Base-by-base conservation (phyloP, 2,329 filamentous ascomycete genomes). In the Fusarium nematophilum region DNA sequence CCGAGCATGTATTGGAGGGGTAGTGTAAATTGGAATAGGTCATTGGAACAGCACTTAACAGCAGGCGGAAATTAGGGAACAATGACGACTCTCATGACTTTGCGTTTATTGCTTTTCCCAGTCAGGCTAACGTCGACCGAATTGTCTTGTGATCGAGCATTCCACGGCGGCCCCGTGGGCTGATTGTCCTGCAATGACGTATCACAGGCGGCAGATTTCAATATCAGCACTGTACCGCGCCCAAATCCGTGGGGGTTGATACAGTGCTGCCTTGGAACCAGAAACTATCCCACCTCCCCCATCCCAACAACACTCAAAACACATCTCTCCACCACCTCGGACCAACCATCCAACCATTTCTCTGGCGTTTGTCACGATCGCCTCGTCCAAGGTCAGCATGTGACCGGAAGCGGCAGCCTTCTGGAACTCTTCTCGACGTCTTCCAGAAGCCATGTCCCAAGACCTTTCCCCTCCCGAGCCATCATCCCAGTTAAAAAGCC, bases 301-400 rank as follows among this genome's bases (percentile, higher is more conserved):
- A 36, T 47, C 51, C 55, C 52, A 57, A 48, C 59, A 54, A 55
- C 39, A 46, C 53, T 45, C 34, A 60, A 50, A 49, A 38, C 30
- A 30, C 44, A 31, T 48, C 47, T 46, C 38, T 46, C 38, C 23
- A 66, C 67, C 67, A 70, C 67, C 55, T 50, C 42, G 15, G 42
- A n/a, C n/a, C n/a, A n/a, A n/a, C n/a, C 59, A 53, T 66, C 70
- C 67, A 72, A 72, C 70, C 67, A 70, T 58, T 34, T 45, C 59
- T n/a, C 56, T 43, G 58, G 57, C 59, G 70, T 72, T 72, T 72
- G 69, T 72, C 67, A 72, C 68, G 59, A 68, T 69, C 64, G 49
- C 56, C 40, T 57, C 50, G 29, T 30, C 23, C 56, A 49, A 59
- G 67, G 67, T 70, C 67, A 70, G 67, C 62, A 67, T 59, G 58